Percentiles rank a stretch among this genome's conserved stretches.
phyloP scores from a whole-genome alignment of 2,329 filamentous ascomycete genomes.

The Byssochlamys sp. region DNA sequence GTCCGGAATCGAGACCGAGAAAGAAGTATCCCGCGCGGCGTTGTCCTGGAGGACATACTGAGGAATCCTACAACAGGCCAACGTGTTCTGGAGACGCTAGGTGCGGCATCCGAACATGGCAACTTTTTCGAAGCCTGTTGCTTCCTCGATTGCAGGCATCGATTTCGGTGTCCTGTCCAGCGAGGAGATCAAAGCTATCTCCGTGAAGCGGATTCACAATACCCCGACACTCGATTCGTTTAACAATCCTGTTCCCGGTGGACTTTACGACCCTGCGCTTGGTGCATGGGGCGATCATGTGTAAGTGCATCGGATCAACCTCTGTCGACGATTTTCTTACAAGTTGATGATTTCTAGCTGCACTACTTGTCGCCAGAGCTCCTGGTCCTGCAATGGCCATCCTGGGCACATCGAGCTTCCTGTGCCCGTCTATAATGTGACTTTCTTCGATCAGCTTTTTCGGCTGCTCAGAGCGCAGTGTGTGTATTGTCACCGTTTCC shows the following conservation, averaged over 20 bases:
- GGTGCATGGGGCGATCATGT: constrained; percentile 78
- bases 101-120: constrained; percentile 33
- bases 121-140: constrained; percentile 59
- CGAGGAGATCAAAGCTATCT: constrained; percentile 76
- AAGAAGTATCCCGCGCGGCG: constrained; percentile 14
- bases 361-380: constrained; percentile 79
- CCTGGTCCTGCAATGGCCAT: constrained; percentile 78
- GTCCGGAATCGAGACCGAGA: constrained; percentile 16
- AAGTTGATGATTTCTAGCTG: constrained; percentile 51
- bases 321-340: constrained; percentile 1
- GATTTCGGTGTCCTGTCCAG: constrained; percentile 79
- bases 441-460: constrained; percentile 86
- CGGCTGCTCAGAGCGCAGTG: constrained; percentile 79
- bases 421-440: constrained; percentile 87
- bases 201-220: constrained; percentile 88
- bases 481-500: constrained; percentile 79
- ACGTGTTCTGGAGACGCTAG: constrained; percentile 25
- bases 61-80: constrained; percentile 14
- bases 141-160: constrained; percentile 74
- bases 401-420: constrained; percentile 91
- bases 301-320: constrained; percentile 43
- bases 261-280: constrained; percentile 83
- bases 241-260: constrained; percentile 77
- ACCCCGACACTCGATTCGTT: constrained; percentile 88
- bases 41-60: constrained; percentile 12